Base-by-base conservation (phyloP, 2,329 filamentous ascomycete species). In the Sclerotiophoma versabilis region DNA sequence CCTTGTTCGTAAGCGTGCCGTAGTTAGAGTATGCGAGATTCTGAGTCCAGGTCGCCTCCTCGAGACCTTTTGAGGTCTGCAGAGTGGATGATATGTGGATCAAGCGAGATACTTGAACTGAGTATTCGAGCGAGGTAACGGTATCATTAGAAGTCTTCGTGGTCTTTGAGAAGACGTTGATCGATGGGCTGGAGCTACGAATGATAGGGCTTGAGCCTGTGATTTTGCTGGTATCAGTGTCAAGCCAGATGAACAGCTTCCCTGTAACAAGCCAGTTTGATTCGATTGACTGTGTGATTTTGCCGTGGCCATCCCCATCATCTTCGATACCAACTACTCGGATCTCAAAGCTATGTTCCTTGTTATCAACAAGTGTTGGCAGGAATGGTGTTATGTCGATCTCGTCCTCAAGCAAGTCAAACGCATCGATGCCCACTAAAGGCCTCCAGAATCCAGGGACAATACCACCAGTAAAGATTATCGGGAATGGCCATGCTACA, bases 331-430 rank as follows among this genome's bases (percentile, higher is more conserved):
- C 90, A 0, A 82, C 81, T 4, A 95, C 82, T 17, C 81, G 78
- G 43, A 96, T 86, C 47, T 84, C 82, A 66, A 93, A 91, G 0
- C 77, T 85, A 70, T 93, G 90, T 6, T 79, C 62, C 2, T 77
- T 63, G 0, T 86, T 87, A 63, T 93, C 86, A 59, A 84, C 87
- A 0, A 95, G 79, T 1, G 88, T 54, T 0, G 88, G 85, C 3
- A 95, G 77, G 79, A 88, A 95, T 0, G 90, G 87, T 1, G 90
- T 88, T 41, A 96, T 86, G 66, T 96, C 91, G 58, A 96, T 90
- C 70, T 95, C 89, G 59, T 91, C 86, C 70, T 95, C 90, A 37
- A 84, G 80, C 20, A 96, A 79, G 68, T 95, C 90, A 69, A 92
- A 95, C 0, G 90, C 86, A 65, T 95, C 87, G 17, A 90, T 85